These are phyloP conservation scores for Salvia hispanica DNA, from an alignment of 257 asterid genomes.

Conservation along the genomic window DNA sequence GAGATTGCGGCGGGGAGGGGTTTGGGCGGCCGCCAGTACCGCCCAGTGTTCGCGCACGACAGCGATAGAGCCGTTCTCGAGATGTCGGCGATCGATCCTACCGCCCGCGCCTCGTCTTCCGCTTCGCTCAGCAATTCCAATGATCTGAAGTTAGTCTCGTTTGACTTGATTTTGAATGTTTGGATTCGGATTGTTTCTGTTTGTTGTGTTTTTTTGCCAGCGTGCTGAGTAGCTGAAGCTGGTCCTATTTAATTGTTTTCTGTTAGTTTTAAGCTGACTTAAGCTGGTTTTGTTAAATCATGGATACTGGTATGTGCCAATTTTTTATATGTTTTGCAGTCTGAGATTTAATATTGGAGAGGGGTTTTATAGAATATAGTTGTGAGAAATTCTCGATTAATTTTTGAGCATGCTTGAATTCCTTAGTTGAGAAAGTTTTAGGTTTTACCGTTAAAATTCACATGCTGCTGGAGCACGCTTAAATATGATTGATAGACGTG, in stretches of 20 bases:
- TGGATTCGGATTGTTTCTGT: constrained; percentile 12
- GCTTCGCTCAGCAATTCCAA: constrained; percentile 32
- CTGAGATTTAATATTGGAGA: constrained; percentile 17
- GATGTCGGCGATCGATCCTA: constrained; percentile 67
- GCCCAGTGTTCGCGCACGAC: constrained; percentile 72
- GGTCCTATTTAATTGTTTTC: constrained; percentile 22
- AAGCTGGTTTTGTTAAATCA: constrained; percentile 13
- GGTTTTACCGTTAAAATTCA: constrained; percentile 9
- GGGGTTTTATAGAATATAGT: constrained; percentile 7
- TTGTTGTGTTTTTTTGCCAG: not conserved
- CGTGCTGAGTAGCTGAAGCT: constrained; percentile 20
- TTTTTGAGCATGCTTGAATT: constrained; percentile 1
- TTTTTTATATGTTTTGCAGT: not conserved
- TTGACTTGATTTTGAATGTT: constrained; percentile 26
- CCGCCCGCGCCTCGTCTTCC: constrained; percentile 45
- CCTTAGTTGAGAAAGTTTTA: not conserved
- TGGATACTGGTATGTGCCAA: constrained; percentile 5
- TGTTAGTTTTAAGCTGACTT: constrained; percentile 10
- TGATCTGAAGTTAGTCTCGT: constrained; percentile 48
- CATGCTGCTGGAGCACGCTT: constrained; percentile 14
- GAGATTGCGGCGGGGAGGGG: constrained; percentile 53
- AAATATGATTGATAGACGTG: not conserved
- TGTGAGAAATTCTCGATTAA: constrained; percentile 12
- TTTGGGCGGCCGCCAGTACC: constrained; percentile 62
- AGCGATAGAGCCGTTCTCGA: constrained; percentile 66